Evolutionary conservation across 257 asterid genomes (phyloP).

Genomic region (Sherardia arvensis): DNA sequence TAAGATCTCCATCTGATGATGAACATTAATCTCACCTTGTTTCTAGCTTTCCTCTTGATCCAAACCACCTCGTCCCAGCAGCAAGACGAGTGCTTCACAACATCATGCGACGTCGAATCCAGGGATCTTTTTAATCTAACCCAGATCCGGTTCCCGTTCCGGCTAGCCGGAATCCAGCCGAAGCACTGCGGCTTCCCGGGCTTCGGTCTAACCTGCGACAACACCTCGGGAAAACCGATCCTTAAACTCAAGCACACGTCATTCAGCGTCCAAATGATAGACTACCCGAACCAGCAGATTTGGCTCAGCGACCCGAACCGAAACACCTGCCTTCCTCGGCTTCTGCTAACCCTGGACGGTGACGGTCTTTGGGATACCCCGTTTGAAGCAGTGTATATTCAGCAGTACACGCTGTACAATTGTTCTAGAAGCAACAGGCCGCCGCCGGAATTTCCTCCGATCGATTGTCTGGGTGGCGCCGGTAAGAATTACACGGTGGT

Average conservation of each 20-base stretch:
- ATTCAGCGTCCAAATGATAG: conserved; percentile 30
- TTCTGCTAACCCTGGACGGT: conserved; percentile 28
- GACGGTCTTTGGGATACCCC: conserved; percentile 46
- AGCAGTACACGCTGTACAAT: conserved; percentile 36
- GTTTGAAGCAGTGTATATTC: conserved; percentile 19
- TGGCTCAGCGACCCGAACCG: conserved; percentile 53
- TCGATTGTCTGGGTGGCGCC: conserved; percentile 35
- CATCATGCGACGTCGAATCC: conserved; percentile 24
- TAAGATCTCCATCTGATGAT: not conserved
- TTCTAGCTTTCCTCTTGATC: not conserved
- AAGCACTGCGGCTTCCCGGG: conserved; percentile 46
- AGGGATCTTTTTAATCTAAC: too few relatives aligned
- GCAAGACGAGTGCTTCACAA: conserved; percentile 19
- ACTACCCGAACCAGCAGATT: conserved; percentile 33
- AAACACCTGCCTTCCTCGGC: conserved; percentile 37
- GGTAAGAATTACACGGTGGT: conserved; percentile 19
- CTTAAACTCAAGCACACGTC: conserved; percentile 28
- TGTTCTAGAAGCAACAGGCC: conserved; percentile 26
- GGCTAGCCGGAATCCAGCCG: conserved; percentile 28
- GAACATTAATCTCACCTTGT: conserved; percentile 1
- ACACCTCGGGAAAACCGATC: conserved; percentile 22
- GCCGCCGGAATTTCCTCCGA: conserved; percentile 16
- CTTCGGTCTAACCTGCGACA: conserved; percentile 37
- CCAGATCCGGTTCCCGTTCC: conserved; percentile 48
- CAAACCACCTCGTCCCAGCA: not conserved